Evolutionary conservation across 441 rosid genomes (phyloP), one percentile per base, ranked within the genome.

Genomic region (Adansonia madagascariensis): DNA sequence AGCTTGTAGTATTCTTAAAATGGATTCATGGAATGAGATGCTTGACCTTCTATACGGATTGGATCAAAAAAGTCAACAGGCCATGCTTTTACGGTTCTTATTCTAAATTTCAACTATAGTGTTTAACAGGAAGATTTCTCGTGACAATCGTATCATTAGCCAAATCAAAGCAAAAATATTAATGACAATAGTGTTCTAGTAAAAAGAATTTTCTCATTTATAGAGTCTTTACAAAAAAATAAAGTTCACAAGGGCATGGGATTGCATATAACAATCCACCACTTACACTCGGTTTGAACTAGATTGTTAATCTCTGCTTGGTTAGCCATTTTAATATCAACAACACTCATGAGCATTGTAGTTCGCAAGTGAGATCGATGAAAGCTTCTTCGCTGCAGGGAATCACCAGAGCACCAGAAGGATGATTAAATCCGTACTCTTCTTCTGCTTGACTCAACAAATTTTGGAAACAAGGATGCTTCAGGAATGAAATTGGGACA

Each of bases 361-460:
- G 8, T 15, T 14, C 10, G 59, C 70, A 46, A 61, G 65, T 76
- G 57, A 76, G 52, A 56, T 75, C 41, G 43, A 52, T 9, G 80
- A 80, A 75, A 1, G 71, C 74, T 12, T 85, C 81, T 56, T 71
- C 64, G 2, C 73, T 68, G 20, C 84, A 83, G 0, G 83, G 82
- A 49, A 83, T 79, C 0, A 81, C 84, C 75, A 84, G 77, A 52
- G 80, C 83, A 1, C 86, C 85, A 63, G 44, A 75, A 10, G 85
- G 84, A 78, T 84, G 82, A 35, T 76, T 20, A 11, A 76, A 81
- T 10, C 87, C 87, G 7, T 81, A 84, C 47, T 82, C 85, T 53
- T 87, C 84, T 52, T 81, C 85, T 1, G 79, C 79, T 39, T 69
- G 70, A 60, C 17, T 47, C 14, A 78, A 75, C 56, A 82, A 74